A percentile compares a stretch with the other conserved stretches of the same genome.
Conservation (phyloP, 1,284 basidiomycete genomes). For the Kalmanozyma brasiliensis region DNA sequence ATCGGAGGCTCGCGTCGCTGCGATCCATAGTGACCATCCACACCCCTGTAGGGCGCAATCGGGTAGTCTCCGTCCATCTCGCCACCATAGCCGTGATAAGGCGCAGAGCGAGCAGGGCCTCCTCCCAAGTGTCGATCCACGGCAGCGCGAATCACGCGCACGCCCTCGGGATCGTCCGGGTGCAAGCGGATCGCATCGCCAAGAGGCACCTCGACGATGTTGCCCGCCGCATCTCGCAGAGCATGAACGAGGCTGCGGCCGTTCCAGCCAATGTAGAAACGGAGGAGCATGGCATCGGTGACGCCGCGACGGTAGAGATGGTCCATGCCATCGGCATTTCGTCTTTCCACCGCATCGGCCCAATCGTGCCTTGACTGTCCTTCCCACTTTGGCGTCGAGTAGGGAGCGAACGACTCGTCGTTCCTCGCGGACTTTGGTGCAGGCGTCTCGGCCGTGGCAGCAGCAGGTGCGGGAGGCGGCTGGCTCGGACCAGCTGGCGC, state of each 20-base stretch:
- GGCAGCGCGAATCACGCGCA: constrained; percentile 43
- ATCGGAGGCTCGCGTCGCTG: constrained; percentile 30
- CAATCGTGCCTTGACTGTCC: constrained; percentile 19
- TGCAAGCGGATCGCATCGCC: constrained; percentile 53
- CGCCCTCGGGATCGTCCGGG: constrained; percentile 60
- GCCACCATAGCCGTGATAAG: constrained; percentile 8
- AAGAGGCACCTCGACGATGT: constrained; percentile 46
- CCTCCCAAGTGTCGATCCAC: constrained; percentile 26
- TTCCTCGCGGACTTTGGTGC: constrained; percentile 11
- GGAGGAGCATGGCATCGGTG: constrained; percentile 63
- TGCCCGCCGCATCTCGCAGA: constrained; percentile 34
- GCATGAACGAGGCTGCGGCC: constrained; percentile 62
- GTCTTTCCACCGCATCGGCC: constrained; percentile 38
- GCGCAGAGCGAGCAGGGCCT: background rate
- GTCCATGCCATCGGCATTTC: constrained; percentile 59
- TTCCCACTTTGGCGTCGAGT: constrained; percentile 21
- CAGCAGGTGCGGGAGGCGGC: constrained; percentile 7
- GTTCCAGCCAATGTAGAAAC: constrained; percentile 64
- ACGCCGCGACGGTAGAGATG: constrained; percentile 64
- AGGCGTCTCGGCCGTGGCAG: constrained; percentile 13
- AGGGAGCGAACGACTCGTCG: constrained; percentile 21
- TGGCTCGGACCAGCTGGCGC: constrained; percentile 12
- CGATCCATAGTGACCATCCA: constrained; percentile 13
- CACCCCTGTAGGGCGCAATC: constrained; percentile 10
- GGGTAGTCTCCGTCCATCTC: constrained; percentile 14